Evolutionary conservation across 2,329 filamentous ascomycete genomes (phyloP).

Genomic region (Claviceps sp.): DNA sequence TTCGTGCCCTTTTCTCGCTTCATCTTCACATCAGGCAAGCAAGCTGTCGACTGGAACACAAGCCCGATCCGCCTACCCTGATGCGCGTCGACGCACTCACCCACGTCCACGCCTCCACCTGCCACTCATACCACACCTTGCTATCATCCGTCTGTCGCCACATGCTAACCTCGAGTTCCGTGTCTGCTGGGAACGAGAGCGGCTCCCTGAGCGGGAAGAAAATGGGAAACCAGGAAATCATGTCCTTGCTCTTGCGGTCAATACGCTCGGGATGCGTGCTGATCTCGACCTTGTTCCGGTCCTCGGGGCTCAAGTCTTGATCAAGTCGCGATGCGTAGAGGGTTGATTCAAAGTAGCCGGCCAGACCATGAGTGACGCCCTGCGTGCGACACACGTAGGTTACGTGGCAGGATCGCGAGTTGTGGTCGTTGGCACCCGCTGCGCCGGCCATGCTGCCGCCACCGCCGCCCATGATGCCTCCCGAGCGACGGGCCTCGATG

Average conservation of each 20-base stretch:
- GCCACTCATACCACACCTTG: conserved; percentile 98
- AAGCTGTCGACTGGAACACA: conserved; percentile 56
- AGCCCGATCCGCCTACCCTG: conserved; percentile 51
- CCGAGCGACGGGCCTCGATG: conserved; percentile 43
- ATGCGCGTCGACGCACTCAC: conserved; percentile 45
- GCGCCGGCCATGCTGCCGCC: conserved; percentile 62
- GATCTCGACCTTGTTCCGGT: conserved; percentile 53
- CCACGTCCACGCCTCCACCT: conserved; percentile 71
- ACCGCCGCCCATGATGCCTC: conserved; percentile 52
- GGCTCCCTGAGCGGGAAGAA: conserved; percentile 93
- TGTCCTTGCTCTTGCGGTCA: conserved; percentile 83
- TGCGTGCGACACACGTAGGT: conserved; percentile 66
- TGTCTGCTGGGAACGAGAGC: conserved; percentile 69
- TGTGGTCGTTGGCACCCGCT: conserved; percentile 81
- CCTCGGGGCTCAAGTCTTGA: conserved; percentile 4
- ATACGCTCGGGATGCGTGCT: conserved; percentile 90
- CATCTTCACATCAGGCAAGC: conserved; percentile 54
- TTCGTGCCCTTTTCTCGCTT: neutral
- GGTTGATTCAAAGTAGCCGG: conserved; percentile 94
- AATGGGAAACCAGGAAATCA: conserved; percentile 99
- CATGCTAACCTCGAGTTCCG: conserved; percentile 82
- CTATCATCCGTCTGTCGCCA: conserved; percentile 91
- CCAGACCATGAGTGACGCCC: conserved; percentile 80
- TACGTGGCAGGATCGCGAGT: conserved; percentile 64
- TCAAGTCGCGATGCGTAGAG: conserved; percentile 51